Base-by-base conservation (phyloP, 495 filamentous ascomycete genomes). In the Bacidia rubella region DNA sequence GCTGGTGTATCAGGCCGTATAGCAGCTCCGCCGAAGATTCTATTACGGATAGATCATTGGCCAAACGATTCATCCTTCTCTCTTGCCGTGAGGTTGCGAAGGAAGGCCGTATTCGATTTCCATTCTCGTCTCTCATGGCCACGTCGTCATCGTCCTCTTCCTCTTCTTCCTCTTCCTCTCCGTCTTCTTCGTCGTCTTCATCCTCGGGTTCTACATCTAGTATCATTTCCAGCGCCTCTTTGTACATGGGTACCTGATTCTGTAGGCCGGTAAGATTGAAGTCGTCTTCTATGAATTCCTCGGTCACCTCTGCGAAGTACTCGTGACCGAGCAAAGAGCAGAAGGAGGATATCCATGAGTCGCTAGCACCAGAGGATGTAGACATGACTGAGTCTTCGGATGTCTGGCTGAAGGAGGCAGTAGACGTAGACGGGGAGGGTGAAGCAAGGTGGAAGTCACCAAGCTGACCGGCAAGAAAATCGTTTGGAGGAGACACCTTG, bases 201-300 rank as follows among this genome's bases (percentile, higher is more conserved):
- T 94, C 88, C 64, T 94, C 89, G 12, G 92, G 90, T 61, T 98
- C 92, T 44, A 98, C 93, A 59, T 98, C 92, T 38, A 98, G 76
- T 56, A 98, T 97, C 92, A 98, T 97, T 76, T 98, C 79, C 51
- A 82, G 64, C 0, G 92, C 92, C 70, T 98, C 92, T 66, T 97
- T 98, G 65, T 98, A 98, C 90, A 95, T 96, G 51, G 89, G 86
- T 47, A 98, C 92, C 69, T 96, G 89, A 29, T 79, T 85, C 68
- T 94, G 87, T 55, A 98, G 75, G 21, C 92, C 92, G 2, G 92
- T 98, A 50, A 98, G 74, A 69, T 98, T 98, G 72, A 98, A 98
- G 65, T 98, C 92, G 80, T 98, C 92, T 67, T 98, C 92, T 60
- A 98, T 97, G 64, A 98, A 98, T 55, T 98, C 92, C 69, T 98